Percentiles rank a stretch among this genome's conserved stretches.
Evolutionary conservation across 139 green algal species (phyloP).

Genomic region (Choricystis sp.): DNA sequence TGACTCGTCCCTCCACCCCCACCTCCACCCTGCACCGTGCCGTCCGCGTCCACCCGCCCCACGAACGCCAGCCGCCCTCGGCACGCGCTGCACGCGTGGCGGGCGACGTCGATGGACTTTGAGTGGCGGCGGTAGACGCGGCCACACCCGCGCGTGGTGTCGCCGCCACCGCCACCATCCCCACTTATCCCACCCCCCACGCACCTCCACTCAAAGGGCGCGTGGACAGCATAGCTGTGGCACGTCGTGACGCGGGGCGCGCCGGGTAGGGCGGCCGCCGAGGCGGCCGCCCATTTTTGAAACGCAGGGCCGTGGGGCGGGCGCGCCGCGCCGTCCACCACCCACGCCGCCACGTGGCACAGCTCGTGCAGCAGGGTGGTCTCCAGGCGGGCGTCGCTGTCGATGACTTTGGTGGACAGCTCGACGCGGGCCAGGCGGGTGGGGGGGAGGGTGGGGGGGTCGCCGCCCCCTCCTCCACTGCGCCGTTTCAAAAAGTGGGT

Average conservation of each 20-base stretch:
- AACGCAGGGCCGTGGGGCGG: slow-evolving; percentile 42
- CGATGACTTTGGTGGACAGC: slow-evolving; percentile 40
- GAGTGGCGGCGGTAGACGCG: slow-evolving; percentile 32
- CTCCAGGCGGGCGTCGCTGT: slow-evolving; percentile 24
- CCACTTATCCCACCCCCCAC: slow-evolving; percentile 7
- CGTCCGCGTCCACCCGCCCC: slow-evolving; percentile 29
- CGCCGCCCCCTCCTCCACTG: no score
- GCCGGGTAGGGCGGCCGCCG: slow-evolving; percentile 3
- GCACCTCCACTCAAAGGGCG: slow-evolving; percentile 33
- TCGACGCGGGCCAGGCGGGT: slow-evolving; percentile 30
- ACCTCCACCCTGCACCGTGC: slow-evolving; percentile 3
- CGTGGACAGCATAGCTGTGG: slow-evolving; percentile 33
- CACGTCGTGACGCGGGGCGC: slow-evolving; percentile 27
- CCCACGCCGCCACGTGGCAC: slow-evolving; percentile 44
- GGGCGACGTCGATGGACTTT: slow-evolving; percentile 33
- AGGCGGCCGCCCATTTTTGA: slow-evolving; percentile 22
- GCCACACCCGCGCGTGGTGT: slow-evolving; percentile 11
- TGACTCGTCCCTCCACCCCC: slow-evolving; percentile 1
- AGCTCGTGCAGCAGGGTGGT: slow-evolving; percentile 46
- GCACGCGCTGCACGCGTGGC: slow-evolving; percentile 32
- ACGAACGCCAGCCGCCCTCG: slow-evolving; percentile 18
- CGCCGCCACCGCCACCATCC: background rate
- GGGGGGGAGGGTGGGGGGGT: no score
- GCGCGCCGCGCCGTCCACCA: slow-evolving; percentile 33
- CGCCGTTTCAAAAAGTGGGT: slow-evolving; percentile 17